These are phyloP conservation scores for Phtheirospermum japonicum DNA, from an alignment of 257 asterid species.

Conservation along the genomic window DNA sequence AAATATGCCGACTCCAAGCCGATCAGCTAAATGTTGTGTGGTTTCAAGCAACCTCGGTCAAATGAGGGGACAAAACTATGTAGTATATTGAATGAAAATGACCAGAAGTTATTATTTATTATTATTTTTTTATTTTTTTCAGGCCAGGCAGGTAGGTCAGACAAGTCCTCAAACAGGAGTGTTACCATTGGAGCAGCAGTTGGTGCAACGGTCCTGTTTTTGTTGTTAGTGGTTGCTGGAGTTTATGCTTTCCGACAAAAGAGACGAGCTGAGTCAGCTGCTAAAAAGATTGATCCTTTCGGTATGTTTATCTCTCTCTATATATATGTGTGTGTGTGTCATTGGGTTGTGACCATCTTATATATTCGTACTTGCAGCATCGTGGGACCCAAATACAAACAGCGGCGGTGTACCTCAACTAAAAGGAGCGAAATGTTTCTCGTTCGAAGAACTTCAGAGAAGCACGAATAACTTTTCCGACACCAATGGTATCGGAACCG, in stretches of 20 bases:
- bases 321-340: too few relatives aligned
- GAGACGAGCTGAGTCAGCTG: constrained; percentile 1
- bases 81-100: too few relatives aligned
- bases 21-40: too few relatives aligned
- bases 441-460: constrained; percentile 71
- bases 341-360: background rate
- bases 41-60: too few relatives aligned
- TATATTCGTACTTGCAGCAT: background rate
- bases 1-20: too few relatives aligned
- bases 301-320: background rate
- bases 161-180: background rate
- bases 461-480: constrained; percentile 74
- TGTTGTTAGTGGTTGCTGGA: background rate
- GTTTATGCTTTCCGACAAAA: background rate
- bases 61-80: too few relatives aligned
- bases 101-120: too few relatives aligned
- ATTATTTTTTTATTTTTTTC: background rate
- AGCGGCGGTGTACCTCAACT: constrained; percentile 33
- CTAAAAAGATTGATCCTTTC: background rate
- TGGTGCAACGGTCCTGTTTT: background rate
- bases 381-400: constrained; percentile 4
- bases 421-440: constrained; percentile 67
- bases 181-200: background rate
- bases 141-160: background rate
- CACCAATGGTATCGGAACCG: constrained; percentile 61